These are phyloP conservation scores for Isoetes taiwanensis DNA, from an alignment of 75 land plant genomes.

Conservation along the genomic window DNA sequence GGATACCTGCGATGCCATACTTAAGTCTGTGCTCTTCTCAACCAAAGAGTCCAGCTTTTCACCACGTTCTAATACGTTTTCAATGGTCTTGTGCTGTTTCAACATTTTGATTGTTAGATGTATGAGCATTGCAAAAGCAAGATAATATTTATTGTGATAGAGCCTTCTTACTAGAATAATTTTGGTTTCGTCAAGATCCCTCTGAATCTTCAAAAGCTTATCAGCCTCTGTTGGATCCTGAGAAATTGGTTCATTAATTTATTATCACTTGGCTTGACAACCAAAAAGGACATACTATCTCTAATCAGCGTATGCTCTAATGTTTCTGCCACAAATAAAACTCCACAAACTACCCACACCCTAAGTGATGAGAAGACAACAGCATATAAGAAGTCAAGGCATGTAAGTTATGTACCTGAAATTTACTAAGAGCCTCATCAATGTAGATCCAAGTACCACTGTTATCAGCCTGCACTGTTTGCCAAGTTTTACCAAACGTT, in stretches of 20 bases:
- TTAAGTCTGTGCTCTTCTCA: slow-evolving; percentile 83
- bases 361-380: no score
- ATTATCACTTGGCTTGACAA: neutral
- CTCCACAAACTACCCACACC: no score
- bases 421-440: slow-evolving; percentile 58
- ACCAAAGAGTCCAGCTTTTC: slow-evolving; percentile 81
- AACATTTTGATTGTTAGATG: neutral
- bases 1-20: slow-evolving; percentile 80
- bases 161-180: slow-evolving; percentile 58
- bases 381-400: no score
- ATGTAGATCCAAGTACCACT: slow-evolving; percentile 75
- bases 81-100: slow-evolving; percentile 82
- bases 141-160: neutral
- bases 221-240: slow-evolving; percentile 98
- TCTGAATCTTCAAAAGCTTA: slow-evolving; percentile 84
- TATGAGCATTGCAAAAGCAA: neutral
- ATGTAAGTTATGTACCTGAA: slow-evolving; percentile 59
- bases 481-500: slow-evolving; percentile 81
- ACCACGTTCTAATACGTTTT: slow-evolving; percentile 83
- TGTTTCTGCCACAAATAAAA: no score
- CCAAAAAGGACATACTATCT: no score
- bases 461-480: slow-evolving; percentile 37
- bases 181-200: slow-evolving; percentile 93
- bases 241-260: neutral
- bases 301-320: no score